Evolutionary conservation across 2,329 filamentous ascomycete genomes (phyloP).

Genomic region (Paecilomyces sp.): DNA sequence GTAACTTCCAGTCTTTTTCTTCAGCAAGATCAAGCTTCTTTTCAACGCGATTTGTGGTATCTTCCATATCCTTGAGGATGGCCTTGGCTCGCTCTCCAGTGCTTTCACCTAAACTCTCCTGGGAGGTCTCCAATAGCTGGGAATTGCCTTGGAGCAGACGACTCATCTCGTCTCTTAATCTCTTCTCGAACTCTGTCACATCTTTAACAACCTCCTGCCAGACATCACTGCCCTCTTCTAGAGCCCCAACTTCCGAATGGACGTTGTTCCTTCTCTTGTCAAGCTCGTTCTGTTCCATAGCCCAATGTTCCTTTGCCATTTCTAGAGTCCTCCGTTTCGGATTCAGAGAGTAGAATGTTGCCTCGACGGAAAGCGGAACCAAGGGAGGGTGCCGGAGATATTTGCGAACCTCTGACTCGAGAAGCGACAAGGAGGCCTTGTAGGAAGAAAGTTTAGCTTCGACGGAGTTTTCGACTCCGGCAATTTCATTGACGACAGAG

Average conservation of each 20-base stretch:
- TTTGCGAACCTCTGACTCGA: constrained; percentile 47
- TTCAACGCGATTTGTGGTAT: constrained; percentile 41
- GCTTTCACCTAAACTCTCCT: constrained; percentile 1
- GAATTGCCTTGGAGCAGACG: constrained; percentile 19
- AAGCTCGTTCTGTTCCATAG: constrained; percentile 41
- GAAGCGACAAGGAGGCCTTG: constrained; percentile 46
- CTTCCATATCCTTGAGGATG: constrained; percentile 40
- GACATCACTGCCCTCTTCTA: constrained; percentile 51
- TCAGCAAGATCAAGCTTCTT: constrained; percentile 45
- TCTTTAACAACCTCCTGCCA: constrained; percentile 51
- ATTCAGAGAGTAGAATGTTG: constrained; percentile 45
- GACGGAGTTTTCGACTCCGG: constrained; percentile 49
- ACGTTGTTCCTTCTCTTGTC: constrained; percentile 38
- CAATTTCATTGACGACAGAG: constrained; percentile 45
- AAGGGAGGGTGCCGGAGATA: constrained; percentile 46
- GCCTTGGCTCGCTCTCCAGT: constrained; percentile 12
- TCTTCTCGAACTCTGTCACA: constrained; percentile 42
- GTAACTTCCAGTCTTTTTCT: constrained; percentile 51
- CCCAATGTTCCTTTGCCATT: constrained; percentile 53
- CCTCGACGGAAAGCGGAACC: constrained; percentile 25
- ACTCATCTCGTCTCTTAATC: constrained; percentile 24
- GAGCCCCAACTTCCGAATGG: constrained; percentile 48
- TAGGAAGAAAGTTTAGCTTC: constrained; percentile 55
- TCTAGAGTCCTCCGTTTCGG: constrained; percentile 51
- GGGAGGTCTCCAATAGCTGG: constrained; percentile 7